phyloP scores from a whole-genome alignment of 495 filamentous ascomycete genomes.

The Tuber magnatum region DNA sequence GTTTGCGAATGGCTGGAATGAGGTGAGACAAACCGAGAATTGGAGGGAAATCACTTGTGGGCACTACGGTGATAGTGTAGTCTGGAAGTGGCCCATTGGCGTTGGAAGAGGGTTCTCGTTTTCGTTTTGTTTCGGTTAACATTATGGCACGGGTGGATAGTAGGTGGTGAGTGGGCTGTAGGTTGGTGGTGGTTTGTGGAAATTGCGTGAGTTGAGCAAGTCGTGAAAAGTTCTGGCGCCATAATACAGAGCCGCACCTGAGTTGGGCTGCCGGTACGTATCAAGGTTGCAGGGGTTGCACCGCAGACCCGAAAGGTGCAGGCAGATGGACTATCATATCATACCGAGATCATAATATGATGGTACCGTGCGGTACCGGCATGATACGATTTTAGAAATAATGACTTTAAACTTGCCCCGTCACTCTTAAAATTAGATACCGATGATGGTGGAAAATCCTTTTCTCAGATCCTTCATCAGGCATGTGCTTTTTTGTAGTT shows the following conservation, averaged over 20 bases:
- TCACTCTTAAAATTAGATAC: too few species aligned
- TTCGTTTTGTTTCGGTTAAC: constrained; percentile 32
- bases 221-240: constrained; percentile 21
- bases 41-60: constrained; percentile 28
- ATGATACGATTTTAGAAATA: too few species aligned
- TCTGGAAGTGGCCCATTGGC: constrained; percentile 8
- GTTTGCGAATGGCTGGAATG: neutral
- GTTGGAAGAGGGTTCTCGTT: constrained; percentile 15
- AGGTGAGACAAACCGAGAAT: constrained; percentile 29
- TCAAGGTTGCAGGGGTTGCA: neutral
- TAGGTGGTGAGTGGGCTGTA: neutral
- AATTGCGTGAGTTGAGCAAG: constrained; percentile 3
- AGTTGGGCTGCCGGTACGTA: neutral
- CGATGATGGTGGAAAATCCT: too few species aligned
- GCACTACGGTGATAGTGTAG: constrained; percentile 23
- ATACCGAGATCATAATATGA: too few species aligned
- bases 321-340: too few species aligned
- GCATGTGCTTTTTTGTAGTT: too few species aligned
- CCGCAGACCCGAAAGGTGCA: neutral
- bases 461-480: too few species aligned
- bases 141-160: constrained; percentile 13
- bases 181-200: constrained; percentile 9
- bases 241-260: constrained; percentile 20
- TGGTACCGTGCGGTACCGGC: too few species aligned
- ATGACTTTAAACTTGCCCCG: too few species aligned